A percentile compares a stretch with the other conserved stretches of the same genome.
Evolutionary conservation across 352 stramenopile genomes (phyloP).

Genomic region (Pythium monospermum): DNA sequence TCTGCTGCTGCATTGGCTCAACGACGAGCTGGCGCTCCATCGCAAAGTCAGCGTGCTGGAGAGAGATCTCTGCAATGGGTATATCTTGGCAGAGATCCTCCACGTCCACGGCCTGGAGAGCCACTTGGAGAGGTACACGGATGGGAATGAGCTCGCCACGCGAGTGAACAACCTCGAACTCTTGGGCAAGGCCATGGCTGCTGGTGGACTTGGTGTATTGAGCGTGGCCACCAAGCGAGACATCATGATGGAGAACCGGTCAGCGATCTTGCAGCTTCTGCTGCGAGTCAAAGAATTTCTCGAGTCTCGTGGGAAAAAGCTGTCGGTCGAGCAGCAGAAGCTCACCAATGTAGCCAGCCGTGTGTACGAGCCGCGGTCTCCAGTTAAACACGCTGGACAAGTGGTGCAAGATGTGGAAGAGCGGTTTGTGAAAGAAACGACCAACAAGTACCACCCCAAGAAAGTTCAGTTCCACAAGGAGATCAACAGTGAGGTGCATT

Average conservation of each 20-base stretch:
- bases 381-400: constrained; percentile 3
- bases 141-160: constrained; percentile 24
- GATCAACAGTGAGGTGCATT: constrained; percentile 64
- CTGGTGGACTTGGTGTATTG: constrained; percentile 32
- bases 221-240: constrained; percentile 33
- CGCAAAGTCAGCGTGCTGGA: constrained; percentile 47
- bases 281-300: constrained; percentile 58
- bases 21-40: constrained; percentile 49
- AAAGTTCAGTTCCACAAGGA: constrained; percentile 50
- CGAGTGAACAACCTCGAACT: constrained; percentile 65
- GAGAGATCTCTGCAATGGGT: constrained; percentile 62
- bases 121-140: constrained; percentile 41
- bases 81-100: constrained; percentile 58
- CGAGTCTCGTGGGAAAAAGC: constrained; percentile 20
- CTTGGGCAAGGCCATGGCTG: constrained; percentile 33
- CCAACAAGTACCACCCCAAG: constrained; percentile 35
- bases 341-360: constrained; percentile 13
- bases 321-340: constrained; percentile 10
- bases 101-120: constrained; percentile 41
- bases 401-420: constrained; percentile 43
- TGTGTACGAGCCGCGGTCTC: constrained; percentile 13
- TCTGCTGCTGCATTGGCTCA: constrained; percentile 61
- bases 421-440: constrained; percentile 42
- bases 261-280: constrained; percentile 47
- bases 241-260: constrained; percentile 67